A percentile compares a stretch with the other conserved stretches of the same genome.
Evolutionary conservation across 345 rosid species (phyloP).

Genomic region (Mangifera indica): DNA sequence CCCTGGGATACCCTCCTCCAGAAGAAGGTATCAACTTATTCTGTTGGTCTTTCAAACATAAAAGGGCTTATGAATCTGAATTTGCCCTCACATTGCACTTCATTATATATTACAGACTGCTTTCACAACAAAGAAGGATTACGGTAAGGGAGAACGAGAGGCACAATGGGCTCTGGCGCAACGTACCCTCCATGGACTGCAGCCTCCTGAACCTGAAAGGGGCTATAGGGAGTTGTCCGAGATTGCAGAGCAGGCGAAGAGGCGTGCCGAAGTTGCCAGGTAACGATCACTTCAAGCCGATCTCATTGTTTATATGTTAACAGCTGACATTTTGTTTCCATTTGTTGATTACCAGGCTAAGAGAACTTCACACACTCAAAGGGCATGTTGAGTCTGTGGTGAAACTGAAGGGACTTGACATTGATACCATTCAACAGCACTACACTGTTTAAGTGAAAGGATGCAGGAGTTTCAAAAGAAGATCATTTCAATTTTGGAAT

Average conservation of each 20-base stretch:
- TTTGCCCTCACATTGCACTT: not conserved
- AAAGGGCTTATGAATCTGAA: not conserved
- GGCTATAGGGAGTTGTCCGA: constrained; percentile 70
- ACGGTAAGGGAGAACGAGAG: constrained; percentile 77
- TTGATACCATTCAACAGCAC: constrained; percentile 82
- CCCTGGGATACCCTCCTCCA: constrained; percentile 80
- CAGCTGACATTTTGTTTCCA: not conserved
- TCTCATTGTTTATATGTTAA: not conserved
- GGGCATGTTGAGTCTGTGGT: constrained; percentile 96
- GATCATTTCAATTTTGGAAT: no score
- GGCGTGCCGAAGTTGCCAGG: constrained; percentile 94
- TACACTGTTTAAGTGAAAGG: constrained; percentile 59
- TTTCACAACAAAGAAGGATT: constrained; percentile 87
- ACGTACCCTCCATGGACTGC: constrained; percentile 79
- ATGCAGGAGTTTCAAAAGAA: no score
- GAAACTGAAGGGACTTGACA: constrained; percentile 90
- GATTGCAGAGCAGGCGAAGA: constrained; percentile 88
- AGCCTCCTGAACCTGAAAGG: constrained; percentile 53
- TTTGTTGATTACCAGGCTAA: constrained; percentile 44
- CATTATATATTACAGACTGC: constrained; percentile 52
- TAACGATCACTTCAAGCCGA: constrained; percentile 15
- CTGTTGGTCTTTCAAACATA: not conserved
- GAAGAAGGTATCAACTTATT: constrained; percentile 55
- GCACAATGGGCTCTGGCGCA: constrained; percentile 92
- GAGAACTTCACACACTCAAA: constrained; percentile 88